Conservation (phyloP, 805 yeast species). For the Metschnikowia kofuensis region DNA sequence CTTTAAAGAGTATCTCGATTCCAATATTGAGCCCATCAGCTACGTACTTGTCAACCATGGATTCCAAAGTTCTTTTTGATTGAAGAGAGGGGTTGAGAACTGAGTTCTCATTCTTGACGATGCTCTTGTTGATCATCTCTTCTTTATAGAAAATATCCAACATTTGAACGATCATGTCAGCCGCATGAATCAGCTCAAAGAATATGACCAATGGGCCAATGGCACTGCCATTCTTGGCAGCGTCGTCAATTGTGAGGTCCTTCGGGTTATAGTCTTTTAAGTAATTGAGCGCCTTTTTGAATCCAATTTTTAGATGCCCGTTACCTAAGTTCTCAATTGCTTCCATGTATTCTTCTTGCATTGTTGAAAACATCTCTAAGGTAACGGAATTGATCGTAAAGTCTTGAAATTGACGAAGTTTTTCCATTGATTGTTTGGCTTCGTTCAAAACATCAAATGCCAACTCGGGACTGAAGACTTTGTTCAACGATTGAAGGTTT, state of each 20-base stretch:
- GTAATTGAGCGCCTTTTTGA: conserved; percentile 71
- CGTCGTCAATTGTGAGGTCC: conserved; percentile 24
- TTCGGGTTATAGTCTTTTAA: conserved; percentile 69
- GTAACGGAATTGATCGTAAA: conserved; percentile 35
- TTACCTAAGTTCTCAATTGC: conserved; percentile 61
- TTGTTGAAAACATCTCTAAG: conserved; percentile 36
- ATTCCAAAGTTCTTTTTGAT: conserved; percentile 78
- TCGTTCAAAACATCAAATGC: conserved; percentile 67
- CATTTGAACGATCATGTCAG: conserved; percentile 92
- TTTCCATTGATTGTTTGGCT: conserved; percentile 61
- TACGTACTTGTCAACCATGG: conserved; percentile 77
- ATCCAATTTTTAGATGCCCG: conserved; percentile 81
- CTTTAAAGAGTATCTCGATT: conserved; percentile 81
- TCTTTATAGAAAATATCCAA: conserved; percentile 85
- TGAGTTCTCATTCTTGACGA: conserved; percentile 70
- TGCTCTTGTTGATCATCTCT: conserved; percentile 58
- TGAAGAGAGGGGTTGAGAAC: conserved; percentile 75
- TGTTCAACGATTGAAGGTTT: conserved; percentile 71
- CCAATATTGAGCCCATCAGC: conserved; percentile 94
- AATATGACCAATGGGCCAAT: conserved; percentile 87
- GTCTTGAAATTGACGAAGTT: conserved; percentile 41
- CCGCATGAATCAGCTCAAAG: conserved; percentile 87
- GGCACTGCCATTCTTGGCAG: conserved; percentile 23
- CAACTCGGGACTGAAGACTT: conserved; percentile 76
- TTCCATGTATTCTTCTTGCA: conserved; percentile 64